Base-by-base conservation (phyloP, 2,329 filamentous ascomycete genomes). In the Sporothrix phasma region DNA sequence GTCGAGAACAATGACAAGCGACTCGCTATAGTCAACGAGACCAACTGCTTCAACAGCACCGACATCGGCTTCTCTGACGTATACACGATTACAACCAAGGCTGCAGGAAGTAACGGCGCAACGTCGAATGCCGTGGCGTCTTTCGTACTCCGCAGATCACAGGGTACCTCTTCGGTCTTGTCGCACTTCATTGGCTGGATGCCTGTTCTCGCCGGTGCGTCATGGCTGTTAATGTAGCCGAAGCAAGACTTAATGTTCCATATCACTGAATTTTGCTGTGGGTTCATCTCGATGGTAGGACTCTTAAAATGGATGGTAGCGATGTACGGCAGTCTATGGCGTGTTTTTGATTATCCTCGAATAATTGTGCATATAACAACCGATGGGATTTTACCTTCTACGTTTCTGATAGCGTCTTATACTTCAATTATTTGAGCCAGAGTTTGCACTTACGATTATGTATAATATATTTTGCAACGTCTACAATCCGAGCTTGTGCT, bases 11-110 rank as follows among this genome's bases (percentile, higher is more conserved):
- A 85, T 70, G 88, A 96, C 72, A 67, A 76, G 45, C 77, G 76
- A 53, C 85, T 96, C 59, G 79, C 79, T 64, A 79, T 88, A 69
- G 89, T 97, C 69, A 96, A 89, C 73, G 79, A 81, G 65, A 81
- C 84, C 15, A 97, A 96, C 77, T 97, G 93, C 81, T 92, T 88
- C 80, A 97, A 97, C 79, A 90, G 87, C 66, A 86, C 83, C 53
- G 80, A 90, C 64, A 85, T 96, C 69, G 83, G 83, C 67, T 92
- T 94, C 78, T 82, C 89, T 63, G 81, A 87, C 68, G 79, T 96
- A 68, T 97, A 91, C 79, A 86, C 88, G 65, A 81, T 87, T 70
- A 81, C 81, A 61, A 81, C 79, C 31, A 77, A 76, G 64, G 72
- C 74, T 22, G 71, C 64, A 13, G 66, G 64, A 26, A 67, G 61